These are phyloP conservation scores for Pseudozyma sp. DNA, from an alignment of 1,284 basidiomycete species.

Conservation along the genomic window DNA sequence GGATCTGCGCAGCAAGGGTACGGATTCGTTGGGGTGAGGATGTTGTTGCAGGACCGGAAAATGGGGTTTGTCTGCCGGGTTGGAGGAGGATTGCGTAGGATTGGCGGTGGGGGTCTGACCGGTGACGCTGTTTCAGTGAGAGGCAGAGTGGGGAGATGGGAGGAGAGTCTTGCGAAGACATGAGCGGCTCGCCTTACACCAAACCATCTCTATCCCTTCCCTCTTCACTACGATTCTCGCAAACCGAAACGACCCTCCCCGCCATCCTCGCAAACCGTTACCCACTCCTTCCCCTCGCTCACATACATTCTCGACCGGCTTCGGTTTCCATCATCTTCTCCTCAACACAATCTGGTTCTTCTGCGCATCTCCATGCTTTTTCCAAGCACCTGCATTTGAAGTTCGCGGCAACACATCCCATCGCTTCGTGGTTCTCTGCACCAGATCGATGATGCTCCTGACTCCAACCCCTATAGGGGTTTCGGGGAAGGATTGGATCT, in stretches of 20 bases:
- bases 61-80: background rate
- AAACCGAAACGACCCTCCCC: too few relatives aligned
- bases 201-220: conserved; percentile 11
- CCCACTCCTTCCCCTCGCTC: background rate
- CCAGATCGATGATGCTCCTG: conserved; percentile 2
- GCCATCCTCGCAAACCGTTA: background rate
- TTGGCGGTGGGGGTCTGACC: background rate
- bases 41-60: conserved; percentile 27
- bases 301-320: background rate
- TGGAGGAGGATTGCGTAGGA: background rate
- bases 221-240: background rate
- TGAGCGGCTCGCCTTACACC: conserved; percentile 25
- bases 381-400: too few relatives aligned
- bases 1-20: conserved; percentile 3
- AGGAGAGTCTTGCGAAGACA: conserved; percentile 28
- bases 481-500: conserved; percentile 19
- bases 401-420: conserved; percentile 16
- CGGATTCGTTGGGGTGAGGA: background rate
- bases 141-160: conserved; percentile 9
- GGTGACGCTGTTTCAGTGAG: background rate
- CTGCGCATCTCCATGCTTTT: background rate
- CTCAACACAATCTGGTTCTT: background rate
- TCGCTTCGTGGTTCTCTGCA: background rate
- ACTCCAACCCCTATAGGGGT: background rate
- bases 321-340: background rate